Base-by-base conservation (phyloP, 2,329 filamentous ascomycete species). In the Colletotrichum australisinense region DNA sequence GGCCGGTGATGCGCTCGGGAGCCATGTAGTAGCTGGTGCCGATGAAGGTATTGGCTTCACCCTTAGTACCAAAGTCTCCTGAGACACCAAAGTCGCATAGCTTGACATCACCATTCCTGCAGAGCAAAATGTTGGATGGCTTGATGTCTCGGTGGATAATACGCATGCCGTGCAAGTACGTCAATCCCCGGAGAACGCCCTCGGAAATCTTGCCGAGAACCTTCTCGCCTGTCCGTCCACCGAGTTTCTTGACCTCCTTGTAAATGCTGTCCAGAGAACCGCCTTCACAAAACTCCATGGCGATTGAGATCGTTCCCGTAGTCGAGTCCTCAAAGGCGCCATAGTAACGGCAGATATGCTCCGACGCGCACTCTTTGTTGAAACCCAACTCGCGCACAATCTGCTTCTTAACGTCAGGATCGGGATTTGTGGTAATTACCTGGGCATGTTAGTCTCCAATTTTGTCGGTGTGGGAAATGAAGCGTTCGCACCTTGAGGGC, bases 131-230 rank as follows among this genome's bases (percentile, higher is more conserved):
- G 82, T 99, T 99, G 75, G 94, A 97, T 1, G 97, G 97, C 84
- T 99, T 99, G 87, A 99, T 99, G 81, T 99, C 97, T 84, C 97
- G 93, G 84, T 99, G 97, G 78, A 99, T 98, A 83, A 99, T 99
- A 83, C 97, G 97, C 81, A 96, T 93, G 78, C 93, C 93, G 86
- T 98, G 95, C 9, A 99, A 91, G 84, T 99, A 99, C 9, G 95
- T 98, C 74, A 99, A 86, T 28, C 97, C 97, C 78, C 95, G 94
- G 67, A 99, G 86, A 4, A 99, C 96, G 67, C 96, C 97, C 83
- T 98, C 97, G 55, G 97, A 95, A 57, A 99, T 94, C 85, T 98
- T 98, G 75, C 97, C 97, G 4, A 99, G 88, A 1, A 99, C 97
- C 81, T 98, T 99, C 82, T 99, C 97, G 76, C 97, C 97, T 0